phyloP scores from a whole-genome alignment of 306 rosid species.

The Malus fusca region DNA sequence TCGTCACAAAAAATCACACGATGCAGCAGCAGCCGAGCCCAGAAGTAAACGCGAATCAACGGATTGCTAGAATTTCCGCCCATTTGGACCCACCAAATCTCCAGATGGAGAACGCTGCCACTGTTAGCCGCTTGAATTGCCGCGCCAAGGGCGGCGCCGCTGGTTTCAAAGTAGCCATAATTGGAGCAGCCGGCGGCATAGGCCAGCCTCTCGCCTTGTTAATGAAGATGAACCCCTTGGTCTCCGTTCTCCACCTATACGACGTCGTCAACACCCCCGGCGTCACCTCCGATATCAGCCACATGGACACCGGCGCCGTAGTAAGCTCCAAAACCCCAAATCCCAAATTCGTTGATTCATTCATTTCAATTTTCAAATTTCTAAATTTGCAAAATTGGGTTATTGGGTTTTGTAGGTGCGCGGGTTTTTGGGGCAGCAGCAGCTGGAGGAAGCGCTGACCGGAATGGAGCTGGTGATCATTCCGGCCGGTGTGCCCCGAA shows the following conservation, averaged over 20 bases:
- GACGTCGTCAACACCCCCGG: constrained; percentile 93
- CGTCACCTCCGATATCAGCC: constrained; percentile 93
- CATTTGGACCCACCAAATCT: constrained; percentile 51
- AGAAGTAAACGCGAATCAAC: constrained; percentile 20
- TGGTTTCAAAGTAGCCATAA: constrained; percentile 84
- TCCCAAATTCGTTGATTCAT: not conserved
- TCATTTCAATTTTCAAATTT: not conserved
- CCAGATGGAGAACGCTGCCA: constrained; percentile 38
- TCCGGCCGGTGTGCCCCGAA: constrained; percentile 95
- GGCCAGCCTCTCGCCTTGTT: constrained; percentile 86
- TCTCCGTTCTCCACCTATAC: constrained; percentile 87
- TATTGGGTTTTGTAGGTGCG: constrained; percentile 52
- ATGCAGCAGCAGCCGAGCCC: constrained; percentile 40
- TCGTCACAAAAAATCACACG: not conserved
- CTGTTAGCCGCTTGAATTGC: constrained; percentile 39
- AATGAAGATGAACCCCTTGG: constrained; percentile 88
- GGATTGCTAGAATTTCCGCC: constrained; percentile 56
- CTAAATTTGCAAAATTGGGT: not conserved
- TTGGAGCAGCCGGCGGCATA: constrained; percentile 97
- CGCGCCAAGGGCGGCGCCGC: constrained; percentile 91
- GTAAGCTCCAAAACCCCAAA: constrained; percentile 25
- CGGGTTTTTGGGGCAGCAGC: constrained; percentile 82
- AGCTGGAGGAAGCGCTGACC: constrained; percentile 71
- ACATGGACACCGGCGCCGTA: constrained; percentile 98
- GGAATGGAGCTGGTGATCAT: constrained; percentile 86